Conservation (phyloP, 2,329 filamentous ascomycete genomes). For the Calonectria pauciramosa region DNA sequence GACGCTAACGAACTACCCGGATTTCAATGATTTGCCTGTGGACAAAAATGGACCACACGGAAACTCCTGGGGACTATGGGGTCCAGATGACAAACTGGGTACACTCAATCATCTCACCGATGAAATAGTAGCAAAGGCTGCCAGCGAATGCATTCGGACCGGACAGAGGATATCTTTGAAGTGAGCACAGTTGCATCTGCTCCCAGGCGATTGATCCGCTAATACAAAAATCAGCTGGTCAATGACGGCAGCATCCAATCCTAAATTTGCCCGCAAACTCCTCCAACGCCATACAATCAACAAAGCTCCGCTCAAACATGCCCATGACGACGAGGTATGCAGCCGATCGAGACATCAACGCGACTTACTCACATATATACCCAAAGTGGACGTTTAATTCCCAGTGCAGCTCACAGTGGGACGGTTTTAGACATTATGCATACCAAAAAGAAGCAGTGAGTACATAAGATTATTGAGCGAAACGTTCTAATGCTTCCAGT, state of each 20-base stretch:
- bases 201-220: background rate
- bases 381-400: slow-evolving; percentile 35
- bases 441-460: slow-evolving; percentile 39
- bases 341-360: fast-evolving
- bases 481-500: slow-evolving; percentile 12
- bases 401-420: slow-evolving; percentile 43
- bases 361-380: background rate
- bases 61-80: slow-evolving; percentile 66
- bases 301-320: slow-evolving; percentile 43
- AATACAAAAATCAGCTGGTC: slow-evolving; percentile 18
- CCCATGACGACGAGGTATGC: slow-evolving; percentile 42
- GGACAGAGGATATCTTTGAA: slow-evolving; percentile 30
- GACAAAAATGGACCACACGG: slow-evolving; percentile 58
- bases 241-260: slow-evolving; percentile 38
- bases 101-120: slow-evolving; percentile 63
- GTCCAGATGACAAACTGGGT: slow-evolving; percentile 60
- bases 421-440: slow-evolving; percentile 42
- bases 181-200: background rate
- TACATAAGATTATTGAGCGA: background rate
- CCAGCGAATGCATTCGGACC: slow-evolving; percentile 4
- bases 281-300: slow-evolving; percentile 35
- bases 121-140: slow-evolving; percentile 5
- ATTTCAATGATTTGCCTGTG: slow-evolving; percentile 59
- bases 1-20: background rate
- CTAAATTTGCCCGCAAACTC: slow-evolving; percentile 37